Conservation (phyloP, 768 basidiomycete genomes). For the Lyophyllum shimeji region DNA sequence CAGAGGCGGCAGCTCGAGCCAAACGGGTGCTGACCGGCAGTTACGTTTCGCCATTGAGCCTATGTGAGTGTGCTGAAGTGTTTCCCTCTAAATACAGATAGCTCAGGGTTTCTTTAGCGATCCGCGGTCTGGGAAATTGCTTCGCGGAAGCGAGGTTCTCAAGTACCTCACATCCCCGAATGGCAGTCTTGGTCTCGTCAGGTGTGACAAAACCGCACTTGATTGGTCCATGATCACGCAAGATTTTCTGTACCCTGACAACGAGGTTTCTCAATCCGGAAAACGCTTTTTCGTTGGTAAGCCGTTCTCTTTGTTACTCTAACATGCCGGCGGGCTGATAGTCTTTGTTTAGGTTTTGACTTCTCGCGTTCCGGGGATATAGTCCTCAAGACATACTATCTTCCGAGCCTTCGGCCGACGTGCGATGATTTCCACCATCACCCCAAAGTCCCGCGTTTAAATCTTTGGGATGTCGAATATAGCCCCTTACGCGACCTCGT, state of each 20-base stretch:
- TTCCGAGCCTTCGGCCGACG: conserved; percentile 20
- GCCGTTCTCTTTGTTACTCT: not conserved
- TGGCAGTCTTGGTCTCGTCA: conserved; percentile 29
- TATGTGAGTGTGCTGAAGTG: conserved; percentile 19
- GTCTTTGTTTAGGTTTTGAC: conserved; percentile 25
- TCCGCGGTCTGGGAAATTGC: conserved; percentile 24
- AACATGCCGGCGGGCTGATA: not conserved
- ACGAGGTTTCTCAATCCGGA: conserved; percentile 15
- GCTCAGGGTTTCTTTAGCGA: conserved; percentile 19
- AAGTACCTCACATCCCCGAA: conserved; percentile 25
- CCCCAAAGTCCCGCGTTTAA: conserved; percentile 10
- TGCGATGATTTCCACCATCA: not conserved
- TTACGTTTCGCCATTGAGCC: conserved; percentile 33
- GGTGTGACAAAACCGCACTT: conserved; percentile 20
- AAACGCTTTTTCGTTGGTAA: conserved; percentile 32
- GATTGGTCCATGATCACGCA: conserved; percentile 29
- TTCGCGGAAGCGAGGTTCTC: conserved; percentile 25
- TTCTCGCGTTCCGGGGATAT: conserved; percentile 25
- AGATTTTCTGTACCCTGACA: conserved; percentile 25
- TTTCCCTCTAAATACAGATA: not conserved
- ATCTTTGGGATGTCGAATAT: conserved; percentile 25
- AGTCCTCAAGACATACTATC: conserved; percentile 30
- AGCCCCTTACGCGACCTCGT: conserved; percentile 22
- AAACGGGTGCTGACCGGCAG: conserved; percentile 20
- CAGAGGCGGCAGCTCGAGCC: conserved; percentile 14